Conservation (phyloP, 768 basidiomycete genomes). For the Pseudohyphozyma bogoriensis region DNA sequence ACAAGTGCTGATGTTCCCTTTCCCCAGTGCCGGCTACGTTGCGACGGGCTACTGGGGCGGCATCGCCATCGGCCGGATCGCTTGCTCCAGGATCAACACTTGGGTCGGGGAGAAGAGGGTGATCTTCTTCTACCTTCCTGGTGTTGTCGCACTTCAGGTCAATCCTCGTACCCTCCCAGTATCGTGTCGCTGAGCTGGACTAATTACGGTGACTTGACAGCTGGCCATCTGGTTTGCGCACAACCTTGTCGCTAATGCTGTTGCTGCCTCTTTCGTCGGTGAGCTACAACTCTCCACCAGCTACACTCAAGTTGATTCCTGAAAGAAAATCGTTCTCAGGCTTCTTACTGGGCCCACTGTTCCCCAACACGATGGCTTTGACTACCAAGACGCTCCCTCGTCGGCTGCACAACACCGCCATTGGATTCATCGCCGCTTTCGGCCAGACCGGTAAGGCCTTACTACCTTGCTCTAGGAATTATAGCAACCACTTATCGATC, state of each 20-base stretch:
- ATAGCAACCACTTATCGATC: too few species aligned
- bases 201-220: background rate
- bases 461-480: background rate
- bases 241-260: background rate
- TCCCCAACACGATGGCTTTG: background rate
- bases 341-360: background rate
- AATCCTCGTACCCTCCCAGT: too few species aligned
- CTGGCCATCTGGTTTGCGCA: constrained; percentile 22
- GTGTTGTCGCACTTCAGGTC: constrained; percentile 14
- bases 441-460: background rate
- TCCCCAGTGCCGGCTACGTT: background rate
- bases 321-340: background rate
- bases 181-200: background rate
- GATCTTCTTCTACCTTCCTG: constrained; percentile 3
- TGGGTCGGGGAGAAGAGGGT: constrained; percentile 10
- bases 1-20: background rate
- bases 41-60: constrained; percentile 4
- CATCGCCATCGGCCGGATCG: constrained; percentile 5
- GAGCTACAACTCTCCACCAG: background rate
- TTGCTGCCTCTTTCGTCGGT: constrained; percentile 4
- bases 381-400: constrained; percentile 5
- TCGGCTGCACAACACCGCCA: background rate
- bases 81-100: background rate
- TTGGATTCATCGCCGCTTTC: constrained; percentile 10
- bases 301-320: background rate